Base-by-base conservation (phyloP, 164 flowering plant species). In the Kalanchoe fedtschenkoi region DNA sequence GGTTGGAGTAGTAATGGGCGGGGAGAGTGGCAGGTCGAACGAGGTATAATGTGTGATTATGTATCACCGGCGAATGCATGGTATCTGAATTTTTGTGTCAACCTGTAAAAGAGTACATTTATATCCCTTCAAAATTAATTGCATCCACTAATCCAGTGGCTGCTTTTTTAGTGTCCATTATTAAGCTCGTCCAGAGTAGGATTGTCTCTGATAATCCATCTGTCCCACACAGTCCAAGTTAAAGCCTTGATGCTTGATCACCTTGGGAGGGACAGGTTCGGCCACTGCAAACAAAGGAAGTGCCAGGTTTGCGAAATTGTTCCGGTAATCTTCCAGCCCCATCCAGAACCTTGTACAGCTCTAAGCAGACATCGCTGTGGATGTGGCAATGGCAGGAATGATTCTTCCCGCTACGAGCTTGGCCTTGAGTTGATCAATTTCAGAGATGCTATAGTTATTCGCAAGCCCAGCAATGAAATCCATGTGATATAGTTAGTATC, bases 201-300 rank as follows among this genome's bases (percentile, higher is more conserved):
- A 64, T 86, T 83, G 58, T 67, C 78, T 69, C 35, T 71, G 1
- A 89, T 22, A 32, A 81, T 70, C 97, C 97, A 89, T 41, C 97
- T 73, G 70, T 89, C 97, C 97, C 97, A 89, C 1, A 86, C 85
- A 2, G 95, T 89, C 97, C 97, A 89, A 58, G 78, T 79, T 90
- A 80, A n/a, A 77, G 62, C 83, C 87, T 35, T 62, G 75, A 67
- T 87, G 90, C 79, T 87, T 87, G 58, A 86, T 77, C 37, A 84
- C 86, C 73, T 87, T 86, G 0, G 97, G 95, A 1, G 95, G 96
- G 3, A 87, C 91, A 5, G 96, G 96, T 76, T 85, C 91, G 1
- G 95, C 91, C 73, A 87, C 85, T 14, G 96, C 81, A 72, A 89
- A 89, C 9, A 89, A 66, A 11, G 96, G 96, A 43, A 89, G 79